Evolutionary conservation across 805 yeast genomes (phyloP), one percentile per base, ranked within the genome.

Genomic region (Cyberlindnera suaveolens): DNA sequence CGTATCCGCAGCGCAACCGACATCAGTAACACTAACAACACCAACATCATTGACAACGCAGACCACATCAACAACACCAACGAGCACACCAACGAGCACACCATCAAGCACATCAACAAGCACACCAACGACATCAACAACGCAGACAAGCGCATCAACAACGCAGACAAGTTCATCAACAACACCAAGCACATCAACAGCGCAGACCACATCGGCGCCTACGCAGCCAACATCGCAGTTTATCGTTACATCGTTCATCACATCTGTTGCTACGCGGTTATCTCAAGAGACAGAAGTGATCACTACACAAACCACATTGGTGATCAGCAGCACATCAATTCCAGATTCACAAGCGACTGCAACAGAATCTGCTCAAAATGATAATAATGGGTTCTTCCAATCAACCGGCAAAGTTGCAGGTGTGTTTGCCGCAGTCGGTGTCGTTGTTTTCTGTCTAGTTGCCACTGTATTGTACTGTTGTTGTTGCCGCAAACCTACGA

Each of bases 401-500:
- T 64, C 75, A 34, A 73, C 71, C 39, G 91, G 89, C 0, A 82
- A 81, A 54, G 91, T 85, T 1, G 93, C 90, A 0, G 95, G 93
- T 4, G 81, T 84, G 0, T 85, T 85, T 62, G 74, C 83, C 2
- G 89, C 76, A 0, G 93, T 85, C 15, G 93, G 88, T 2, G 51
- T 85, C 3, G 80, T 79, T 2, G 73, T 64, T 0, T 53, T 74
- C 0, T 75, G 69, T 1, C 39, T 80, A 0, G 39, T 82, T 0
- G 57, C 63, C 0, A 62, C 68, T 2, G 36, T 75, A 9, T 72
- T 61, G 51, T 72, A 61, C 61, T 77, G 67, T 58, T 72, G 50
- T 44, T 65, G 44, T 11, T 18, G 11, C 15, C 14, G 31, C 8
- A 31, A 26, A 9, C 4, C 26, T 11, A 15, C 11, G 15, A 8